Evolutionary conservation across 2,329 filamentous ascomycete species (phyloP), one percentile per base, ranked within the genome.

Genomic region (Nothophoma quercina): DNA sequence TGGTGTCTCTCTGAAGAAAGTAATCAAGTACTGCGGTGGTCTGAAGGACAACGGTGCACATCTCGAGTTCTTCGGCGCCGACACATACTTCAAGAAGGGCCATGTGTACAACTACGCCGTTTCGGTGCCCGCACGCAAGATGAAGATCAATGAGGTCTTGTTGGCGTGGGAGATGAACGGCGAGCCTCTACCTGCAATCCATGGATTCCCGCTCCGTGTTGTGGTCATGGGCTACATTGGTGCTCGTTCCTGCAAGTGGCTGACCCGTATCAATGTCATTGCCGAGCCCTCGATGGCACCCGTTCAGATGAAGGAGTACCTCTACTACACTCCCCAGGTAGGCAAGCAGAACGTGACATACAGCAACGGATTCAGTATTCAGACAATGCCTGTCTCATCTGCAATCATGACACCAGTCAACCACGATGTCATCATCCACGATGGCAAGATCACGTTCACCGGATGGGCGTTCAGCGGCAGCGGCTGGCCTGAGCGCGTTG

Each of bases 141-240:
- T 89, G 38, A 87, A 85, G 59, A 74, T 79, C 7, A 82, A 88
- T 57, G 85, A 90, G 63, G 87, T 90, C 0, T 76, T 90, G 41
- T 77, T 90, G 0, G 84, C 83, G 0, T 90, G 86, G 85, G 84
- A 88, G 63, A 90, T 90, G 87, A 90, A 90, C 58, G 86, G 83
- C 5, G 76, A 87, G 55, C 78, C 79, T 0, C 75, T 90, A 0
- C 87, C 87, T 0, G 79, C 77, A 9, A 88, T 89, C 52, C 88
- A 90, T 54, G 87, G 87, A 0, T 86, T 78, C 19, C 87, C 87
- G 0, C 73, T 90, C 0, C 79, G 87, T 5, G 77, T 81, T 0
- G 79, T 89, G 0, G 86, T 88, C 0, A 78, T 86, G 59, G 85
- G 85, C 0, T 88, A 88, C 58, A 88, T 89, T 51, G 87, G 87